Conservation (phyloP, 352 stramenopile species). For the Phytophthora pluvialis region DNA sequence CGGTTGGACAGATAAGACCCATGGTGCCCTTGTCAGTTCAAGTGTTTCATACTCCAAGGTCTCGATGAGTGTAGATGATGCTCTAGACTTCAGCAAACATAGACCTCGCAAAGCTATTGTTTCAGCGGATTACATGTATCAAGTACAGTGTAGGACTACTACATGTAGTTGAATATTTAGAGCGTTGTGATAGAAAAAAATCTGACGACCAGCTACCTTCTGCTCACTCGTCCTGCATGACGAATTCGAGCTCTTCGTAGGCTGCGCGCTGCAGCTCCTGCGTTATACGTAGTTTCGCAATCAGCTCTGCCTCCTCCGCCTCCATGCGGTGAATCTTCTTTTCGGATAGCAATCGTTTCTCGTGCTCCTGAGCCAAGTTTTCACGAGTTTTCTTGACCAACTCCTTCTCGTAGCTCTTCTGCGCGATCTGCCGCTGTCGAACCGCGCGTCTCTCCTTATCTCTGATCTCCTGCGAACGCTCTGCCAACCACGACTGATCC, state of each 20-base stretch:
- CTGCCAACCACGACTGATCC: conserved; percentile 44
- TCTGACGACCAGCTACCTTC: no score
- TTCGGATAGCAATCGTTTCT: conserved; percentile 62
- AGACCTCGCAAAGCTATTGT: no score
- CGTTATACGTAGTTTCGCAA: conserved; percentile 65
- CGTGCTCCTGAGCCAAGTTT: conserved; percentile 57
- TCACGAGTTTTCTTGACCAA: conserved; percentile 53
- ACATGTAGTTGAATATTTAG: no score
- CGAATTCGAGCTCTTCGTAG: conserved; percentile 73
- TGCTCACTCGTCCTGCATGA: conserved; percentile 51
- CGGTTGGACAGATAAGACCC: no score
- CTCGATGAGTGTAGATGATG: no score
- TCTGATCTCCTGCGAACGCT: conserved; percentile 62
- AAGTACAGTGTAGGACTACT: no score
- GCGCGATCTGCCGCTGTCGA: conserved; percentile 45
- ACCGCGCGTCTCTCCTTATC: conserved; percentile 52
- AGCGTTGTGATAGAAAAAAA: no score
- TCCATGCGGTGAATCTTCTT: conserved; percentile 75
- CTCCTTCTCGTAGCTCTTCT: conserved; percentile 61
- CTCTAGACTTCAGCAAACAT: no score
- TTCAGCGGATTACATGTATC: no score
- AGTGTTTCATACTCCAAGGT: no score
- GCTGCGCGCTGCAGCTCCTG: conserved; percentile 70
- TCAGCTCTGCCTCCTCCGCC: conserved; percentile 59
- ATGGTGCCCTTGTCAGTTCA: no score